phyloP scores from a whole-genome alignment of 495 filamentous ascomycete species.

The Copromyces sp. region DNA sequence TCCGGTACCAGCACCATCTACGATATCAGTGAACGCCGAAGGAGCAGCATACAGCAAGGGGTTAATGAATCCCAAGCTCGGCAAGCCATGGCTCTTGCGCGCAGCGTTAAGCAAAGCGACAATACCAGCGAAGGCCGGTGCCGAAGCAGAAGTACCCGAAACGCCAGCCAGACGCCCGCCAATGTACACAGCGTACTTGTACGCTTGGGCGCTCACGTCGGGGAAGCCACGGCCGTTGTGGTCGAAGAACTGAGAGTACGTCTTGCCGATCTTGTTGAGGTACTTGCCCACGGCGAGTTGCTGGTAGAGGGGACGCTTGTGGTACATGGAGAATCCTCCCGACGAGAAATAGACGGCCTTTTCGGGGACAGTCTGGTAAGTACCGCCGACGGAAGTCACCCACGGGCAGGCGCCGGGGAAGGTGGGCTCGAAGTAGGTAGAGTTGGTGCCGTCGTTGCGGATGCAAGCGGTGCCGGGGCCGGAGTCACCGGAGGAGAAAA shows the following conservation, averaged over 20 bases:
- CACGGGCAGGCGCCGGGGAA: constrained; percentile 51
- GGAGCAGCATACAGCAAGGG: constrained; percentile 55
- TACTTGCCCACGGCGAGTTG: constrained; percentile 44
- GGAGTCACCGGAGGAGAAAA: constrained; percentile 66
- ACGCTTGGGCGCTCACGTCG: constrained; percentile 54
- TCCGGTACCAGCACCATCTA: constrained; percentile 46
- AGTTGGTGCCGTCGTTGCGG: constrained; percentile 56
- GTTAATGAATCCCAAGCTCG: constrained; percentile 62
- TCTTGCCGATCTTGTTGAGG: constrained; percentile 12
- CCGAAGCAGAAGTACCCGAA: constrained; percentile 52
- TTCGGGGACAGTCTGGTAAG: constrained; percentile 50
- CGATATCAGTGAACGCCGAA: constrained; percentile 54
- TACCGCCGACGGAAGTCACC: constrained; percentile 66
- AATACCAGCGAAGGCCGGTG: constrained; percentile 54
- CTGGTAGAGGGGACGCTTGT: constrained; percentile 52
- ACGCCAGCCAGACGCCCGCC: constrained; percentile 12
- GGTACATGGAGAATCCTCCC: constrained; percentile 61
- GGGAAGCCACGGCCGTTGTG: constrained; percentile 57
- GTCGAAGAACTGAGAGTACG: constrained; percentile 34
- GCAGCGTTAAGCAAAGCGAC: constrained; percentile 61
- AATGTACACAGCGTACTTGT: constrained; percentile 7
- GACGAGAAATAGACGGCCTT: constrained; percentile 40
- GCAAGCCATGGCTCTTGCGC: constrained; percentile 41
- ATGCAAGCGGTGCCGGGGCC: constrained; percentile 57
- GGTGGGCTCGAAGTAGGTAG: constrained; percentile 53